phyloP scores from a whole-genome alignment of 2,329 filamentous ascomycete genomes.

The Cladobotryum protrusum region DNA sequence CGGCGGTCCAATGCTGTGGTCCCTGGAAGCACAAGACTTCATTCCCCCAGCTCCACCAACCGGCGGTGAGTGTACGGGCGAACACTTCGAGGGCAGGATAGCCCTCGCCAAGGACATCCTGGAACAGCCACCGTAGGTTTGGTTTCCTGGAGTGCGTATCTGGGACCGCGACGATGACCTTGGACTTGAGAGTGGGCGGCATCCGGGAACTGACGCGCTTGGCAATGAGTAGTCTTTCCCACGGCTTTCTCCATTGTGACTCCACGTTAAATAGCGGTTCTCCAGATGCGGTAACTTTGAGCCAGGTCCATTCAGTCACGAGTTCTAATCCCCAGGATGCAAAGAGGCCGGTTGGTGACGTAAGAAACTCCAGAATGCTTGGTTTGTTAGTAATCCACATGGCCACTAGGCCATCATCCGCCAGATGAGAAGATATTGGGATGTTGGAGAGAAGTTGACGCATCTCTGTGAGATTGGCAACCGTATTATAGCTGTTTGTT shows the following conservation, averaged over 20 bases:
- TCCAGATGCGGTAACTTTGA: slow-evolving; percentile 62
- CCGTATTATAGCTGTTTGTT: slow-evolving; percentile 42
- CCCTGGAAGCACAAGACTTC: slow-evolving; percentile 66
- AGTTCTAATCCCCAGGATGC: slow-evolving; percentile 59
- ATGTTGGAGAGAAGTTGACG: slow-evolving; percentile 44
- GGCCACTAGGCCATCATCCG: slow-evolving; percentile 52
- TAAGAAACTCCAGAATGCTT: slow-evolving; percentile 50
- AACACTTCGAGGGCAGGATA: slow-evolving; percentile 68
- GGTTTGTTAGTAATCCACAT: slow-evolving; percentile 75
- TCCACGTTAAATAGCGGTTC: slow-evolving; percentile 58
- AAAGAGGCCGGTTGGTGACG: slow-evolving; percentile 50
- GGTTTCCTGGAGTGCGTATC: slow-evolving; percentile 77
- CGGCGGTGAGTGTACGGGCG: slow-evolving; percentile 64
- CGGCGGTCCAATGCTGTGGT: slow-evolving; percentile 40
- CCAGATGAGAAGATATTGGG: slow-evolving; percentile 51
- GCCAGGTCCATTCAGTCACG: slow-evolving; percentile 69
- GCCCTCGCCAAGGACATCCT: slow-evolving; percentile 40
- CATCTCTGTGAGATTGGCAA: slow-evolving; percentile 41
- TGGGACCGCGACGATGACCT: slow-evolving; percentile 62
- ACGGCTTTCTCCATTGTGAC: slow-evolving; percentile 64
- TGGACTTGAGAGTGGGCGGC: slow-evolving; percentile 26
- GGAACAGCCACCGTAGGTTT: slow-evolving; percentile 57
- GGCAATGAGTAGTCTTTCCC: slow-evolving; percentile 65
- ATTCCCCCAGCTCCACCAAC: slow-evolving; percentile 76
- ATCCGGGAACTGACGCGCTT: slow-evolving; percentile 30